Evolutionary conservation across 305 asterid species (phyloP).

Genomic region (Rubia tinctorum): DNA sequence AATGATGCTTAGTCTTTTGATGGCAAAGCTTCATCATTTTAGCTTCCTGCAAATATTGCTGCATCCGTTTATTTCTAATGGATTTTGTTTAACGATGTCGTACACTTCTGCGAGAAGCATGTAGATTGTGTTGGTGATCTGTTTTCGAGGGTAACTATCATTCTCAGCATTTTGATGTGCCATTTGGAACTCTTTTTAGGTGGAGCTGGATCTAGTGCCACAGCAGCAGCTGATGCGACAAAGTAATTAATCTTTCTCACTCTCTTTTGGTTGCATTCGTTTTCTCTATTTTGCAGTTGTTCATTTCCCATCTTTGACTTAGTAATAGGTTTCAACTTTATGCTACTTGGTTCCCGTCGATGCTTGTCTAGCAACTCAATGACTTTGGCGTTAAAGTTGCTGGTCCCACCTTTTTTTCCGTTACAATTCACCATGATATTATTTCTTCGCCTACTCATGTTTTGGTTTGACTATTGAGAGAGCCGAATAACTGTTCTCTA

Average conservation of each 20-base stretch:
- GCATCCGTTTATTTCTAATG: background rate
- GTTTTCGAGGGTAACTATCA: background rate
- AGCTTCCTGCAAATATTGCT: slow-evolving; percentile 1
- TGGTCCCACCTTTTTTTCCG: background rate
- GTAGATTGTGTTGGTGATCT: background rate
- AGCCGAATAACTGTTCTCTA: background rate
- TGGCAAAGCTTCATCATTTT: slow-evolving; percentile 1
- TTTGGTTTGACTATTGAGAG: background rate
- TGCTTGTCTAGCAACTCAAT: slow-evolving; percentile 4
- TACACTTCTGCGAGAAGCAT: background rate
- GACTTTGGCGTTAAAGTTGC: background rate
- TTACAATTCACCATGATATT: background rate
- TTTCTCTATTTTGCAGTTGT: background rate
- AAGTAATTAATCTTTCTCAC: slow-evolving; percentile 51
- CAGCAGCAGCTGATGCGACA: slow-evolving; percentile 74
- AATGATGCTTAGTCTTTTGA: background rate
- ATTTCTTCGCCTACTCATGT: background rate
- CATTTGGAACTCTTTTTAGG: slow-evolving; percentile 42
- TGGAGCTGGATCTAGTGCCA: slow-evolving; percentile 53
- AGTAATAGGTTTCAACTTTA: background rate
- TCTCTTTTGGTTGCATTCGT: slow-evolving; percentile 9
- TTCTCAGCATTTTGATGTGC: background rate
- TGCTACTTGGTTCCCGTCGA: background rate
- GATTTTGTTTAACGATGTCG: background rate
- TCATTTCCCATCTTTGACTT: background rate